Conservation (phyloP, 805 yeast genomes). For the Candida loeiensis region DNA sequence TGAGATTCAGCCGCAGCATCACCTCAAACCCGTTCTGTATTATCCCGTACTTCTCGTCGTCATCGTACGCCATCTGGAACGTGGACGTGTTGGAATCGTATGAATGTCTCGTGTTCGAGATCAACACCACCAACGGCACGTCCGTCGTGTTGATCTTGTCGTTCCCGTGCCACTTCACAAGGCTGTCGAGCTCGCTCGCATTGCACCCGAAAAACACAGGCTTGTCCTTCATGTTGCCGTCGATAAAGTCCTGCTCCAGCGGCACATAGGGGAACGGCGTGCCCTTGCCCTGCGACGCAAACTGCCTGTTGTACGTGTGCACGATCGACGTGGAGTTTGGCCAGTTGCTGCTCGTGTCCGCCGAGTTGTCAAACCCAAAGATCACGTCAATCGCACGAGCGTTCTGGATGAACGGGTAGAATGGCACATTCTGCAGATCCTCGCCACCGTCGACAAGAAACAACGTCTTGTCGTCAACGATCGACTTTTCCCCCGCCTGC, state of each 20-base stretch:
- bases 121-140: conserved; percentile 22
- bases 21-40: conserved; percentile 22
- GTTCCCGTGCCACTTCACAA: conserved; percentile 18
- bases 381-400: conserved; percentile 37
- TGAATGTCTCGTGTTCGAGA: conserved; percentile 16
- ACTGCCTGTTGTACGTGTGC: conserved; percentile 26
- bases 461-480: conserved; percentile 28
- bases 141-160: conserved; percentile 23
- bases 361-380: conserved; percentile 42
- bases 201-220: conserved; percentile 29
- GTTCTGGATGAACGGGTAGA: conserved; percentile 38
- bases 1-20: conserved; percentile 16
- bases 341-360: conserved; percentile 38
- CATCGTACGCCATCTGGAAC: conserved; percentile 20
- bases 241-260: conserved; percentile 17
- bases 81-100: conserved; percentile 22
- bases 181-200: conserved; percentile 20
- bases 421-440: conserved; percentile 40
- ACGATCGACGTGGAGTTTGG: conserved; percentile 42
- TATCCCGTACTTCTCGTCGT: conserved; percentile 14
- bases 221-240: conserved; percentile 18
- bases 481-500: conserved; percentile 17
- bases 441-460: conserved; percentile 43
- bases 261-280: conserved; percentile 28
- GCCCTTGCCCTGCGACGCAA: conserved; percentile 21